phyloP scores from a whole-genome alignment of 78 protist species.

The Guillardia theta region DNA sequence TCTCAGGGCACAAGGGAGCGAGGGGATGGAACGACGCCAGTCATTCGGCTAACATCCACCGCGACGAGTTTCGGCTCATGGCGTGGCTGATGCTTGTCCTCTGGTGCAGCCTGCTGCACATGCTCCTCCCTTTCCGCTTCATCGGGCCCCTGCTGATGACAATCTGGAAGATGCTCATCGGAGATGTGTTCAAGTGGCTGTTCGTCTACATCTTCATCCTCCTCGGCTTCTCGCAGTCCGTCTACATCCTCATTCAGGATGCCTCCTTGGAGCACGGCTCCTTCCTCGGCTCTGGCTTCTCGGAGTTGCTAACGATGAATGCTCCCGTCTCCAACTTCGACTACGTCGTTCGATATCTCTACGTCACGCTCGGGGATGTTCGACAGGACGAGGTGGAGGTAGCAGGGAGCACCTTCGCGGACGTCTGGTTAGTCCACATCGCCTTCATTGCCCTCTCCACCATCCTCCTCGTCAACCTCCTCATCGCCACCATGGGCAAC shows the following conservation, averaged over 20 bases:
- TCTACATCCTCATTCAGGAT: background rate
- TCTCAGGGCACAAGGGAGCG: no score
- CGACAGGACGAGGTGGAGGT: no score
- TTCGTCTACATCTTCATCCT: background rate
- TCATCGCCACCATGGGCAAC: background rate
- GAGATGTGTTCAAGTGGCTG: background rate
- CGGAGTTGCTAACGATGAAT: no score
- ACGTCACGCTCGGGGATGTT: background rate
- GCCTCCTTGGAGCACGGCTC: no score
- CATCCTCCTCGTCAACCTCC: slow-evolving; percentile 1
- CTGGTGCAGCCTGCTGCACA: slow-evolving; percentile 30
- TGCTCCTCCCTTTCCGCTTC: background rate
- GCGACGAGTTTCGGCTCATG: no score
- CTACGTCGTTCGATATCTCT: background rate
- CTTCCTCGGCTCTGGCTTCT: no score
- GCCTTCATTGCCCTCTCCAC: background rate
- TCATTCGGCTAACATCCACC: no score
- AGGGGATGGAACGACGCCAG: no score
- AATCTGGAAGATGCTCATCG: background rate
- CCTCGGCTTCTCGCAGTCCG: background rate
- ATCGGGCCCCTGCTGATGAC: slow-evolving; percentile 16
- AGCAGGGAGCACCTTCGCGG: no score
- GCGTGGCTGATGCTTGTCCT: background rate
- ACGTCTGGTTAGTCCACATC: no score
- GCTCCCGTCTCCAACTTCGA: background rate